Base-by-base conservation (phyloP, 2,329 filamentous ascomycete species). In the Chaetomiaceae sp. region DNA sequence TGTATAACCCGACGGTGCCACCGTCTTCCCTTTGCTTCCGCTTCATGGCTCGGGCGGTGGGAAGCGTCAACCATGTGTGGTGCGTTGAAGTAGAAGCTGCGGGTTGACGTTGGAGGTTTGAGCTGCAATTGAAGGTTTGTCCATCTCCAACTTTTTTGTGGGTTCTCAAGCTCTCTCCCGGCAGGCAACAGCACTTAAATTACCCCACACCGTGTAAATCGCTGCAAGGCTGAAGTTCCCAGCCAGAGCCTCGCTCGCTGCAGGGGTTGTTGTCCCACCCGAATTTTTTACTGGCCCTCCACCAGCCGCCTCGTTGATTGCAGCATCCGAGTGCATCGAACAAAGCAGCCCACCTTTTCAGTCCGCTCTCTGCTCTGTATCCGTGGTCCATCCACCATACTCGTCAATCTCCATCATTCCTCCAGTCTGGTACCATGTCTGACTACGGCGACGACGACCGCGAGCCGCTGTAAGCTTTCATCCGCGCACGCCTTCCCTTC, bases 401-500 rank as follows among this genome's bases (percentile, higher is more conserved):
- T 7, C 11, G 6, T 5, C 6, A 19, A 5, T 15, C 9, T 15
- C 15, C 33, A 14, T 34, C 40, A 30, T 10, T 11, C 15, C 26
- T 15, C 29, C n/a, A n/a, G n/a, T n/a, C n/a, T n/a, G n/a, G n/a
- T n/a, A 47, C 48, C 17, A 88, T 88, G 84, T 88, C 84, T 67
- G 84, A 87, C 69, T 83, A 82, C 69, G 83, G 80, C 60, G 73
- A 83, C 60, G 78, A 84, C 57, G 79, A 79, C 62, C 73, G 70
- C 58, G 74, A 69, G 78, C 47, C 42, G 38, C 35, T 54, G 55
- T 56, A 51, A 32, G 54, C 53, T 35, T 27, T n/a, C n/a, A n/a
- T n/a, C n/a, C n/a, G n/a, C n/a, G n/a, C n/a, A n/a, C n/a, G 34
- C 15, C 34, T 6, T 12, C 32, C 20, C 26, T 32, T 20, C 11